A percentile compares a stretch with the other conserved stretches of the same genome.
These are phyloP conservation scores for Metarhizium sp. DNA, from an alignment of 2,329 filamentous ascomycete genomes.

Conservation along the genomic window DNA sequence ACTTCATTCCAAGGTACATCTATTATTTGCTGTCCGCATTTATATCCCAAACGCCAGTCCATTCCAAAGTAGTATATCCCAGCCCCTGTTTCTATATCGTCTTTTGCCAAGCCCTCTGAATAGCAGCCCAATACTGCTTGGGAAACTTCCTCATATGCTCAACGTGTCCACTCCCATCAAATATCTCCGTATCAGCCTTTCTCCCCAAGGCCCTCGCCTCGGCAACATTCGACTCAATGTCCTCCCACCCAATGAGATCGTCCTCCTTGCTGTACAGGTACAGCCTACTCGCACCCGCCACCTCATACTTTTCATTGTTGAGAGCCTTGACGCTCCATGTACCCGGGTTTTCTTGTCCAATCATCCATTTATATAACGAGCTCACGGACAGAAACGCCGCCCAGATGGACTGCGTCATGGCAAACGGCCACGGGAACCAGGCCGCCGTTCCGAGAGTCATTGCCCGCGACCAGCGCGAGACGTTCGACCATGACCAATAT, in stretches of 20 bases:
- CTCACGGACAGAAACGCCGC: constrained; percentile 30
- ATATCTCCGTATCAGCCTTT: constrained; percentile 37
- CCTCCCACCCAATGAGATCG: constrained; percentile 43
- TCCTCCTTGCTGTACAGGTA: constrained; percentile 53
- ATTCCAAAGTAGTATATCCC: background rate
- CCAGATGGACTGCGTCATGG: constrained; percentile 37
- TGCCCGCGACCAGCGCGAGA: constrained; percentile 41
- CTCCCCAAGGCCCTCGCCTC: constrained; percentile 39
- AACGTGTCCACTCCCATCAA: constrained; percentile 50
- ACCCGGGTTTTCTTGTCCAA: constrained; percentile 31
- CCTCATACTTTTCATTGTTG: constrained; percentile 27
- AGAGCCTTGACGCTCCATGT: constrained; percentile 26
- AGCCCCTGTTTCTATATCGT: background rate
- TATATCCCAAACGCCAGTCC: background rate
- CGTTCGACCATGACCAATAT: constrained; percentile 29
- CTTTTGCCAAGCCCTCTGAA: constrained; percentile 19
- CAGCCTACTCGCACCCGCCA: constrained; percentile 31
- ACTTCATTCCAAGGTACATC: too few relatives aligned
- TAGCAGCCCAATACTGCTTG: constrained; percentile 46
- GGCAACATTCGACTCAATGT: constrained; percentile 45
- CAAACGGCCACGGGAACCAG: constrained; percentile 39
- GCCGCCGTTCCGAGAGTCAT: constrained; percentile 40
- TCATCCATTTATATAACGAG: constrained; percentile 22
- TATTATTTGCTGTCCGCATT: too few relatives aligned
- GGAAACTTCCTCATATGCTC: constrained; percentile 50